Base-by-base conservation (phyloP, 768 basidiomycete species). In the Pulveroboletus ravenelii region DNA sequence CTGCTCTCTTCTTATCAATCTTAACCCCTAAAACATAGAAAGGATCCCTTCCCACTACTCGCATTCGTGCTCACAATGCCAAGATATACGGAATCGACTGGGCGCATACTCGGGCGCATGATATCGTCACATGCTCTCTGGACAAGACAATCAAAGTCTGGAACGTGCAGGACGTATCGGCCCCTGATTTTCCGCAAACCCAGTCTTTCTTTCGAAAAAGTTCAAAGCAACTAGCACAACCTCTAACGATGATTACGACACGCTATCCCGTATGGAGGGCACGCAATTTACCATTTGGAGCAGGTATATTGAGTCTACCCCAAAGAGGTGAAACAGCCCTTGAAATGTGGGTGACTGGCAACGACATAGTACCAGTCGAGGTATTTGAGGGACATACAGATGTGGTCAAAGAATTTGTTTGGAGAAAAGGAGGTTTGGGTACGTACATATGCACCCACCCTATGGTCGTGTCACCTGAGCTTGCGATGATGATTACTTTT, bases 51-150 rank as follows among this genome's bases (percentile, higher is more conserved):
- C 90, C 91, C 2, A 70, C 89, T 6, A 76, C 81, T 10, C 77
- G 77, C 6, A 85, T 97, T 50, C 74, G 76, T 27, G 94, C 91
- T 0, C 94, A 98, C 61, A 74, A 72, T n/a, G 82, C 90, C 31
- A 93, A 93, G 69, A 96, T 97, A 40, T 97, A 99, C 55, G 96
- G 96, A 2, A 93, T 99, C 47, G 95, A 98, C 68, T 99, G 95
- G 94, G 85, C 91, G 7, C 84, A 91, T 45, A 72, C 77, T 15
- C 70, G 75, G 37, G 71, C 76, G n/a, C 78, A 85, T 59, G 87
- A 93, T 64, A 77, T 99, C 32, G 83, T 95, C 9, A 97, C 95
- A 1, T 99, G 96, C 63, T 94, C 93, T 0, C 75, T 98, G 0
- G 95, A 97, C 74, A 91, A 87, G 64, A 87, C 89, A 0, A 89